Conservation (phyloP, 2,329 filamentous ascomycete genomes). For the Verticillium tricorpus region DNA sequence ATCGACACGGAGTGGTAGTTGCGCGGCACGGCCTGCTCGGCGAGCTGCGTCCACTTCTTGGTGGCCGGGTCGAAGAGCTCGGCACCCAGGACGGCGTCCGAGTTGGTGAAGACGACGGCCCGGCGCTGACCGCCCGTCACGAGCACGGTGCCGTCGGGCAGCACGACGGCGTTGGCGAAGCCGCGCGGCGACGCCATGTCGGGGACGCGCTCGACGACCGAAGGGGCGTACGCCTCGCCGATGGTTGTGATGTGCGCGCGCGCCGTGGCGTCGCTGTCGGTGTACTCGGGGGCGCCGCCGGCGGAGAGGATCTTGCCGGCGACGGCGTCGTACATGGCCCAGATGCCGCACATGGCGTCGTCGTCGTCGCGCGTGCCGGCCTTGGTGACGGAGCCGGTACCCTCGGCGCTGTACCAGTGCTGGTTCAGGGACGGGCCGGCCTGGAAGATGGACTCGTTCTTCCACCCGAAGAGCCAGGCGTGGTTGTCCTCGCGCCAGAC, state of each 20-base stretch:
- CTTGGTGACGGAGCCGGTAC: constrained; percentile 30
- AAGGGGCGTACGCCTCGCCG: constrained; percentile 17
- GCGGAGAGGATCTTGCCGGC: constrained; percentile 51
- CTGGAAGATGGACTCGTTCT: constrained; percentile 47
- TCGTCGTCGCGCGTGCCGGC: constrained; percentile 40
- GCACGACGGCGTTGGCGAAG: constrained; percentile 41
- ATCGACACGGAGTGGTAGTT: constrained; percentile 47
- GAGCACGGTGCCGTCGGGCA: constrained; percentile 43
- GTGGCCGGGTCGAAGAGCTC: constrained; percentile 41
- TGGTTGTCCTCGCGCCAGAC: constrained; percentile 39
- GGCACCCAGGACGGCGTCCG: constrained; percentile 31
- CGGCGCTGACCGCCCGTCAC: constrained; percentile 41
- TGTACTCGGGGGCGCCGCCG: constrained; percentile 44
- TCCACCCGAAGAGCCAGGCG: constrained; percentile 31
- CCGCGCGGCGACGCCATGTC: constrained; percentile 30
- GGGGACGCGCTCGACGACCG: constrained; percentile 21
- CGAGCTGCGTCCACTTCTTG: constrained; percentile 32
- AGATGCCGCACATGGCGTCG: constrained; percentile 49
- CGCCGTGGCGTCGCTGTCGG: constrained; percentile 32
- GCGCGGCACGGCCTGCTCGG: constrained; percentile 33
- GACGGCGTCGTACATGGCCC: constrained; percentile 55
- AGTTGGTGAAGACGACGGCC: constrained; percentile 39
- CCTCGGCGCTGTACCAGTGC: constrained; percentile 51
- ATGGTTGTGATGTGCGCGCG: constrained; percentile 48
- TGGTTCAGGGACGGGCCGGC: constrained; percentile 49